Evolutionary conservation across 768 basidiomycete species (phyloP).

Genomic region (Mycena kentingensis): DNA sequence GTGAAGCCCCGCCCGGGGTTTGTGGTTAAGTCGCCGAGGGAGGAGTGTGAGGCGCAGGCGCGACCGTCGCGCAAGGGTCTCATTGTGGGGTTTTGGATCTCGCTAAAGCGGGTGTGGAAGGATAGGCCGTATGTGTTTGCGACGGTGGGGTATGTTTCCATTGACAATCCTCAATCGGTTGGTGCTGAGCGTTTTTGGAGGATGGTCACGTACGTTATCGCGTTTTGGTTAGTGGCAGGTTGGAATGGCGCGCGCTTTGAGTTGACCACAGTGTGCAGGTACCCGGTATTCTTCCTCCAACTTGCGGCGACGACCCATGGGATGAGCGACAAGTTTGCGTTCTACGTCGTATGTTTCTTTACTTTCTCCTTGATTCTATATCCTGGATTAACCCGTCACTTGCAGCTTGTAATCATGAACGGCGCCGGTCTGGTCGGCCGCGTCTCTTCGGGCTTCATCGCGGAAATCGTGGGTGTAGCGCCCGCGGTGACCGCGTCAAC

Average conservation of each 20-base stretch:
- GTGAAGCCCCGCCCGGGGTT: not conserved
- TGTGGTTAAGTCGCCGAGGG: constrained; percentile 30
- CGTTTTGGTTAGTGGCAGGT: no score
- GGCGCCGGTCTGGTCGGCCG: constrained; percentile 37
- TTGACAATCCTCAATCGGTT: not conserved
- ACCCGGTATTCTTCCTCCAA: constrained; percentile 58
- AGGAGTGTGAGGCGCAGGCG: constrained; percentile 17
- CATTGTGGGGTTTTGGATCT: constrained; percentile 30
- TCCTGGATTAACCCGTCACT: constrained; percentile 19
- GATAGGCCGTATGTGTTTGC: constrained; percentile 48
- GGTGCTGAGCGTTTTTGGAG: constrained; percentile 22
- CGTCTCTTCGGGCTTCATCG: constrained; percentile 36
- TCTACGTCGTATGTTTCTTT: constrained; percentile 48
- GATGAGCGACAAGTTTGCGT: constrained; percentile 46
- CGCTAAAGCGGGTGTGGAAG: constrained; percentile 34
- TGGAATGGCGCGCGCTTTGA: no score
- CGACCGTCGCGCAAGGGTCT: constrained; percentile 38
- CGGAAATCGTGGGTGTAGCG: constrained; percentile 27
- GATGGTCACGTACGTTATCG: constrained; percentile 38
- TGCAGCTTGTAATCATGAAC: constrained; percentile 41
- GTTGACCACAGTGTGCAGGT: no score
- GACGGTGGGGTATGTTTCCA: constrained; percentile 35
- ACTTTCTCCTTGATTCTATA: constrained; percentile 1
- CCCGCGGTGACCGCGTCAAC: constrained; percentile 35
- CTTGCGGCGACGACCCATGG: constrained; percentile 51